phyloP scores from a whole-genome alignment of 371 early-diverging fungal genomes.

The Basidiobolus meristosporus region DNA sequence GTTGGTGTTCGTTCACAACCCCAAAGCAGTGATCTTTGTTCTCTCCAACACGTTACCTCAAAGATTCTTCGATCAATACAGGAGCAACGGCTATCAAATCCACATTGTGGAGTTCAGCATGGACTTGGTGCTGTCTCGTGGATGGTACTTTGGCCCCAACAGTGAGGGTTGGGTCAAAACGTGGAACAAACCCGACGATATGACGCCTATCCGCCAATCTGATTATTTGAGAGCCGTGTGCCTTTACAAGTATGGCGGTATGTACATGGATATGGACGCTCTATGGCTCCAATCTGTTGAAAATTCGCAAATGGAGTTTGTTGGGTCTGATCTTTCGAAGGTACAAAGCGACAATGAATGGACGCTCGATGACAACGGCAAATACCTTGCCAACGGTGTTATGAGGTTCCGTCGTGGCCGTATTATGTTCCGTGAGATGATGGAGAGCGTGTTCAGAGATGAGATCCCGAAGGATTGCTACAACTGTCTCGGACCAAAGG shows the following conservation, averaged over 20 bases:
- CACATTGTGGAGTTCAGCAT: too few relatives aligned
- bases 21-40: too few relatives aligned
- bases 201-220: too few relatives aligned
- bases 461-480: conserved; percentile 28
- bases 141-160: too few relatives aligned
- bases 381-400: conserved; percentile 34
- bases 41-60: too few relatives aligned
- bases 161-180: too few relatives aligned
- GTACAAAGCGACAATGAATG: conserved; percentile 22
- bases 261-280: conserved; percentile 52
- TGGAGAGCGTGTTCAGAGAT: conserved; percentile 28
- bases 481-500: conserved; percentile 40
- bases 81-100: too few relatives aligned
- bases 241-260: conserved; percentile 43
- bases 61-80: too few relatives aligned
- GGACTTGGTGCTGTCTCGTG: too few relatives aligned
- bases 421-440: conserved; percentile 34
- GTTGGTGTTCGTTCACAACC: too few relatives aligned
- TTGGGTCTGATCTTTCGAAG: conserved; percentile 33
- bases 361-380: conserved; percentile 35
- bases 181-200: too few relatives aligned
- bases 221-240: conserved; percentile 21
- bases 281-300: conserved; percentile 39
- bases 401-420: conserved; percentile 44
- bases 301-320: conserved; percentile 27